These are phyloP conservation scores for Pythium coloratum DNA, from an alignment of 352 stramenopile species.

Conservation along the genomic window DNA sequence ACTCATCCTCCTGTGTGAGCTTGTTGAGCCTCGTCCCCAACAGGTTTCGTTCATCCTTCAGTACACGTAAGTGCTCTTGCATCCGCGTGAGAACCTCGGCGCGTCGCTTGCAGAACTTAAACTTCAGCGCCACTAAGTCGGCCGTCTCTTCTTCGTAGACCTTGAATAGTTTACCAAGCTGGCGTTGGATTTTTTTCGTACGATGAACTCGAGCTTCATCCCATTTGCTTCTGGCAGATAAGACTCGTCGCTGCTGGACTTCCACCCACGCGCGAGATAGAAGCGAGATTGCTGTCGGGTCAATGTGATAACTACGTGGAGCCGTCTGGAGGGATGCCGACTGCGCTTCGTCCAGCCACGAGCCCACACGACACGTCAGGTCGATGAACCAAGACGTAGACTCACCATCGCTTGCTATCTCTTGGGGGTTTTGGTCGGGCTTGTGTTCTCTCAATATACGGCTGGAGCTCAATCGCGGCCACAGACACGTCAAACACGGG, in stretches of 20 bases:
- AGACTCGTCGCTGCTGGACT: neutral
- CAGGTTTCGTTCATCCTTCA: conserved; percentile 21
- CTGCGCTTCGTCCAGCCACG: conserved; percentile 30
- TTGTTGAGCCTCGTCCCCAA: conserved; percentile 18
- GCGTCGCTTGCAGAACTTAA: conserved; percentile 23
- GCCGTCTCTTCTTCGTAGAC: conserved; percentile 37
- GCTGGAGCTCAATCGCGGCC: conserved; percentile 19
- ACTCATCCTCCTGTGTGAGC: conserved; percentile 2
- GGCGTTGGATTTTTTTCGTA: conserved; percentile 26
- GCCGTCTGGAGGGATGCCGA: conserved; percentile 24
- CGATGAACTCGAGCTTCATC: conserved; percentile 26
- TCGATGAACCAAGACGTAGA: conserved; percentile 6
- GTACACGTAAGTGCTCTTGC: conserved; percentile 5
- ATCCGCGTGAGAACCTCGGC: conserved; percentile 2
- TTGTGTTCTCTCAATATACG: neutral
- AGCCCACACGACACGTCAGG: conserved; percentile 12
- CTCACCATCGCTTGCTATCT: neutral
- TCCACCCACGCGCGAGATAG: conserved; percentile 22
- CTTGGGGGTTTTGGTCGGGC: neutral
- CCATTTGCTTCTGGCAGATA: conserved; percentile 12
- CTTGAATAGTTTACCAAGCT: conserved; percentile 32
- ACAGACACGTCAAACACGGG: conserved; percentile 34
- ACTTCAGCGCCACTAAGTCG: conserved; percentile 26
- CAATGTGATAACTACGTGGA: conserved; percentile 30
- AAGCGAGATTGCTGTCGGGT: conserved; percentile 22